These are phyloP conservation scores for Periglandula ipomoeae DNA, from an alignment of 2,329 filamentous ascomycete species.

Conservation along the genomic window DNA sequence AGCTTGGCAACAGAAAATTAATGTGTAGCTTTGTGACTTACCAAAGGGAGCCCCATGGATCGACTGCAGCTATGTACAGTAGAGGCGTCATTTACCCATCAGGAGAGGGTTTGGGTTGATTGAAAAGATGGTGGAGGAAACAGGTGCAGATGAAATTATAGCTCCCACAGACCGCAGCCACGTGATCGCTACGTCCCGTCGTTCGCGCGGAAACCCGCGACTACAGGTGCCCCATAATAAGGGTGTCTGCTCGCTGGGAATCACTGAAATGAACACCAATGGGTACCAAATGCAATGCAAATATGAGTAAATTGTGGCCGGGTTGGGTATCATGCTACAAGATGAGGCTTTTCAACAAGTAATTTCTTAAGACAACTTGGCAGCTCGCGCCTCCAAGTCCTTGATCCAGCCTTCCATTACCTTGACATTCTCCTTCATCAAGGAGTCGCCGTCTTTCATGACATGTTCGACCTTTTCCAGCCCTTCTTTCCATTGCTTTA, in stretches of 20 bases:
- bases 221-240: neutral
- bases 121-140: neutral
- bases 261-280: neutral
- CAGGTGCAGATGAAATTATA: neutral
- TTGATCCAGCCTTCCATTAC: constrained; percentile 86
- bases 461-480: constrained; percentile 69
- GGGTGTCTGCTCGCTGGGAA: neutral
- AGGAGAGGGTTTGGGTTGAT: neutral
- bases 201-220: neutral
- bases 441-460: constrained; percentile 58
- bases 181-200: neutral
- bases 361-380: constrained; percentile 36
- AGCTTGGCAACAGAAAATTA: constrained; percentile 4
- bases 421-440: constrained; percentile 71
- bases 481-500: constrained; percentile 77
- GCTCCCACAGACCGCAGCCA: neutral
- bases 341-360: neutral
- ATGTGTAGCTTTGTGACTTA: constrained; percentile 8
- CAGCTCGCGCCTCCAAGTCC: constrained; percentile 71
- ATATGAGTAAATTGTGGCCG: neutral
- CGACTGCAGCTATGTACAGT: neutral
- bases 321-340: constrained; percentile 11
- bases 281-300: neutral
- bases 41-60: constrained; percentile 1
- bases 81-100: neutral